Evolutionary conservation across 2,329 filamentous ascomycete genomes (phyloP).

Genomic region (Xylariaceae sp.): DNA sequence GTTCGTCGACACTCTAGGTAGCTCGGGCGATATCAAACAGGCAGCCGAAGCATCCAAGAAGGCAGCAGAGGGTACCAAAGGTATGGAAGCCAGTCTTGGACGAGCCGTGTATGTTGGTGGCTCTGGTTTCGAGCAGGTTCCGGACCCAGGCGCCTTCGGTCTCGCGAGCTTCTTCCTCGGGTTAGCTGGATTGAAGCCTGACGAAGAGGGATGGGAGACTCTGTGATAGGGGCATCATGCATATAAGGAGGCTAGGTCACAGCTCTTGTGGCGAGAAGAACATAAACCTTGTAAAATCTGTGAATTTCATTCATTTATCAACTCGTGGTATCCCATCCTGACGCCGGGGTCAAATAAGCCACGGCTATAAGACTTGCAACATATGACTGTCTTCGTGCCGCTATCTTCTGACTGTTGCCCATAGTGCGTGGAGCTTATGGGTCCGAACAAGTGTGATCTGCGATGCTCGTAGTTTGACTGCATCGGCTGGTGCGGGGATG

Average conservation of each 20-base stretch:
- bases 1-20: constrained; percentile 71
- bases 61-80: constrained; percentile 81
- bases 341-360: constrained; percentile 3
- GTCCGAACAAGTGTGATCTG: too few relatives aligned
- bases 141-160: constrained; percentile 67
- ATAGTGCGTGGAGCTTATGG: too few relatives aligned
- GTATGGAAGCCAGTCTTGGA: constrained; percentile 87
- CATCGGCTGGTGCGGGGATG: too few relatives aligned
- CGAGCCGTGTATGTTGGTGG: constrained; percentile 80
- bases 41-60: constrained; percentile 73
- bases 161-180: constrained; percentile 80
- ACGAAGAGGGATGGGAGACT: constrained; percentile 38
- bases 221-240: constrained; percentile 18
- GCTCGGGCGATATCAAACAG: constrained; percentile 63
- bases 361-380: too few relatives aligned
- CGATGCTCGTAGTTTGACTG: too few relatives aligned
- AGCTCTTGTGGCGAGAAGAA: neutral
- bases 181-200: constrained; percentile 57
- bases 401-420: too few relatives aligned
- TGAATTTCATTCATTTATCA: constrained; percentile 15
- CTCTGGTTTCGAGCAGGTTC: constrained; percentile 65
- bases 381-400: too few relatives aligned
- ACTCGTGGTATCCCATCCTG: constrained; percentile 23
- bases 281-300: neutral
- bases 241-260: constrained; percentile 9